Conservation (phyloP, 495 filamentous ascomycete species). For the Tuber melanosporum region DNA sequence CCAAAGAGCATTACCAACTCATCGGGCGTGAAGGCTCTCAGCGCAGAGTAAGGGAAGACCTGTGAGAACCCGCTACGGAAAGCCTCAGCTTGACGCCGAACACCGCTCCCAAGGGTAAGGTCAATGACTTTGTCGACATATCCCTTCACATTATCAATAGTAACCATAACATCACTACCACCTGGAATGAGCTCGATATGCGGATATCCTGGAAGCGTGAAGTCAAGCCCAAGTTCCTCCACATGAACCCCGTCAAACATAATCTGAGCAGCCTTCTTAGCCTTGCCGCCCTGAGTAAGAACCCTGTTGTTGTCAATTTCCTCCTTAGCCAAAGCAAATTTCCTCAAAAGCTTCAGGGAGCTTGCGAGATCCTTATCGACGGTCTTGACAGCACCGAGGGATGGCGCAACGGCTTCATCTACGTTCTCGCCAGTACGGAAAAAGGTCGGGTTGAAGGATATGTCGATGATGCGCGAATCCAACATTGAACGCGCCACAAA, state of each 20-base stretch:
- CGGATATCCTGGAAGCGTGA: constrained; percentile 89
- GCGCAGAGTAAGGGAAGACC: constrained; percentile 89
- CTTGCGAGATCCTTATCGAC: constrained; percentile 82
- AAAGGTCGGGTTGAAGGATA: constrained; percentile 95
- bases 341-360: constrained; percentile 80
- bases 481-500: constrained; percentile 98
- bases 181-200: constrained; percentile 73
- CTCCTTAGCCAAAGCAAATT: constrained; percentile 76
- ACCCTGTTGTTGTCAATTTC: constrained; percentile 62
- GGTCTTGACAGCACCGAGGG: constrained; percentile 81
- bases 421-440: constrained; percentile 80
- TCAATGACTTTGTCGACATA: constrained; percentile 91
- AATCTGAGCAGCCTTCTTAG: constrained; percentile 59
- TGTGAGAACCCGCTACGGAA: constrained; percentile 90
- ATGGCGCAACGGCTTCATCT: constrained; percentile 66
- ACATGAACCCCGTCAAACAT: constrained; percentile 64
- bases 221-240: constrained; percentile 86
- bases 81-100: constrained; percentile 80
- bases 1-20: constrained; percentile 98
- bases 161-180: constrained; percentile 67
- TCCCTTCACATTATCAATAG: constrained; percentile 77
- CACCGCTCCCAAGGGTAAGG: constrained; percentile 79
- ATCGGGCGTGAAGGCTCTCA: constrained; percentile 90
- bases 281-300: constrained; percentile 62
- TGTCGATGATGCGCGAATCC: constrained; percentile 94